Base-by-base conservation (phyloP, 1,284 basidiomycete genomes). In the Puccinia triticina region DNA sequence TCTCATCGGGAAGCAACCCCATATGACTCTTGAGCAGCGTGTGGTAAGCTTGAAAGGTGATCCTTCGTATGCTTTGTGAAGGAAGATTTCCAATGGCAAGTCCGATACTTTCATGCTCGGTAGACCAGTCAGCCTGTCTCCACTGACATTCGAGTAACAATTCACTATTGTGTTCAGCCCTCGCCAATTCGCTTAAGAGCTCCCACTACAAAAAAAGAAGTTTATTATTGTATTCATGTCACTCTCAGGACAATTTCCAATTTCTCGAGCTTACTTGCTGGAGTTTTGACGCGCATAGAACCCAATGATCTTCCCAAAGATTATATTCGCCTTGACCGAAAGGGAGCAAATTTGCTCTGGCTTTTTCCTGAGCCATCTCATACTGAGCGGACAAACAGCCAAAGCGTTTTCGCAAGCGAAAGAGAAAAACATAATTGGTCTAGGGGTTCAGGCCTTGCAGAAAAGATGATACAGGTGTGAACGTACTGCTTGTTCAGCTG, bases 271-370 rank as follows among this genome's bases (percentile, higher is more conserved):
- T 66, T 61, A 86, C 85, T 83, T 86, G 93, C 87, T 99, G 97
- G 37, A 99, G 89, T 88, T 99, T 99, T 88, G 97, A 94, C 0
- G 95, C 93, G 4, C 96, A 92, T 23, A 97, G 89, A 83, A 99
- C 94, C 97, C 98, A 99, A 87, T 99, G 97, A 87, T 99, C 98
- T 87, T 99, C 97, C 97, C 97, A 99, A 26, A 99, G 89, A 85
- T 94, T 95, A 87, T 97, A 99, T 87, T 99, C 97, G 8, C 93
- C 91, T 88, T 99, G 97, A 50, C 93, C 93, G 88, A 97, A 99
- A 0, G 95, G 92, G 71, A 98, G 91, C 18, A 91, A 88, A 5
- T 94, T 94, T 16, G 91, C 90, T 67, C 95, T 91, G 7, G 95
- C 93, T 87, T 93, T 94, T 85, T 90, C 92, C 88, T 98, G 96